Base-by-base conservation (phyloP, 495 filamentous ascomycete species). In the Aspergillus leporis region DNA sequence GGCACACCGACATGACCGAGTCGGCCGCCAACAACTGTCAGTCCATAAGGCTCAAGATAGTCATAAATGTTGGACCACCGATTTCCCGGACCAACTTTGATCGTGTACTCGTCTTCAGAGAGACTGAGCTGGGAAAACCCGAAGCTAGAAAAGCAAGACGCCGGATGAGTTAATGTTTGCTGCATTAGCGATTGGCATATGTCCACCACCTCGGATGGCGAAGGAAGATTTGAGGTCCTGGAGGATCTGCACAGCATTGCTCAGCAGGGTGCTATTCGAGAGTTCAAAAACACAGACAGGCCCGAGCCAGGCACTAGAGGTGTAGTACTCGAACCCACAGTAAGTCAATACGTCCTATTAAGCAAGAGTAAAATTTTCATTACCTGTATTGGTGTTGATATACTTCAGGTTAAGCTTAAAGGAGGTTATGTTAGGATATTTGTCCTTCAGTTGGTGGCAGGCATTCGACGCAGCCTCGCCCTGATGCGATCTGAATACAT, bases 11-110 rank as follows among this genome's bases (percentile, higher is more conserved):
- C 64, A 31, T 43, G 34, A 23, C 48, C 51, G 14, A 61, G 55
- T 9, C 65, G 61, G 18, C 64, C 67, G 8, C 65, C 65, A 28
- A 62, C 60, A 18, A 70, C 55, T 3, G 65, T 32, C 2, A 76
- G 21, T 4, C 47, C 53, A 18, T 50, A 56, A 14, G 59, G 59
- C 16, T 53, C 52, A 5, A 61, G 43, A 22, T 45, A 43, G 6
- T 49, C 22, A 52, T 61, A 61, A 7, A 61, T 52, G 19, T 61
- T 46, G 5, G 47, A 13, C 59, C 59, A 61, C 16, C 36, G 38
- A 45, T 55, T 61, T 5, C 59, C 59, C 14, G 59, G 59, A 8
- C 57, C 57, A 22, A 60, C 30, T 28, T 53, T 52, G 23, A 60
- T 50, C 21, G 57, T 60, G 14, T 23, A 31, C 4, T 48, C 5